Conservation (phyloP, 352 stramenopile genomes). For the Pythium phragmiticola region DNA sequence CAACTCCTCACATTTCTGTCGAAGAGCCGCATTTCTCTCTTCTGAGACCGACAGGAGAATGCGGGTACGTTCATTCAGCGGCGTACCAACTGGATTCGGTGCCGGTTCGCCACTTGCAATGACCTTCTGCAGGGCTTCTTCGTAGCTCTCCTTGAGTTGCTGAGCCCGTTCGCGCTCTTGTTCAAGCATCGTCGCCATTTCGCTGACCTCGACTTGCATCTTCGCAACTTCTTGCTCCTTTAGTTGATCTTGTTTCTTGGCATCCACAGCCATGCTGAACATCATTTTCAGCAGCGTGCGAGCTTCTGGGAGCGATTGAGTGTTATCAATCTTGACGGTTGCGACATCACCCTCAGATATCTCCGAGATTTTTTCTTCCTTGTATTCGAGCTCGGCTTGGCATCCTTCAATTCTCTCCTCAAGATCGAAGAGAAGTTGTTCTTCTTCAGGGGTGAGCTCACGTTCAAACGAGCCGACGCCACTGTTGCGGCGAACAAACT, state of each 20-base stretch:
- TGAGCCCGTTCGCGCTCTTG: constrained; percentile 71
- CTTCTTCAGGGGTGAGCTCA: constrained; percentile 73
- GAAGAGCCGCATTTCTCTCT: constrained; percentile 66
- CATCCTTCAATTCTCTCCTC: constrained; percentile 86
- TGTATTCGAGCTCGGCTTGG: constrained; percentile 86
- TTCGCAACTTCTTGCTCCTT: constrained; percentile 80
- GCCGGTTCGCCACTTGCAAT: constrained; percentile 39
- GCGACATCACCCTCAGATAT: constrained; percentile 55
- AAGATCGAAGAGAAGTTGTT: constrained; percentile 78
- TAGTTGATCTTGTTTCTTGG: constrained; percentile 83
- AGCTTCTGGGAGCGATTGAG: constrained; percentile 79
- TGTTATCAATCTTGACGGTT: constrained; percentile 80
- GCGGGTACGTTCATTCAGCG: constrained; percentile 57
- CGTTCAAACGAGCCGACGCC: constrained; percentile 35
- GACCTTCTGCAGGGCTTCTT: constrained; percentile 80
- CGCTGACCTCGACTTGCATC: constrained; percentile 66
- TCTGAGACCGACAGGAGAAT: constrained; percentile 76
- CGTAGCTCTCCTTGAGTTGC: constrained; percentile 81
- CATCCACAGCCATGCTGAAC: constrained; percentile 85
- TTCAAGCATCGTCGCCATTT: constrained; percentile 59
- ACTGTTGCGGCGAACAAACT: constrained; percentile 44
- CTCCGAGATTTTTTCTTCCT: constrained; percentile 87
- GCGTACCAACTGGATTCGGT: constrained; percentile 28
- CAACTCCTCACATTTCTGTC: constrained; percentile 77
- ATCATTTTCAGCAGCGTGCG: constrained; percentile 82